These are phyloP conservation scores for Grammothele lineata DNA, from an alignment of 768 basidiomycete species.

Conservation along the genomic window DNA sequence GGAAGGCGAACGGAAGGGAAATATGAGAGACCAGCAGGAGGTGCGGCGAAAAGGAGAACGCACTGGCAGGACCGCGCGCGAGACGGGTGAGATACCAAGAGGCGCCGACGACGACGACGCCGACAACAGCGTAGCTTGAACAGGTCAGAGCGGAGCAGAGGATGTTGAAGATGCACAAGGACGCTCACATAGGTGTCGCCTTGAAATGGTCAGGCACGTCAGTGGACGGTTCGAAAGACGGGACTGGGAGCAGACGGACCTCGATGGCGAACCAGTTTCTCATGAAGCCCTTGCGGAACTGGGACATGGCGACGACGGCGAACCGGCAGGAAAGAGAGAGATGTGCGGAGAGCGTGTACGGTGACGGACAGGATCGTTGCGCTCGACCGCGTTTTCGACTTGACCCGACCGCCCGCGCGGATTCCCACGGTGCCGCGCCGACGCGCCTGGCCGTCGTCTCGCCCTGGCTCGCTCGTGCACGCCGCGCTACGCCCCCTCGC, in stretches of 20 bases:
- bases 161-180: neutral
- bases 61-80: slow-evolving; percentile 39
- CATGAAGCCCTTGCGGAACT: slow-evolving; percentile 37
- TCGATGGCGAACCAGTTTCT: slow-evolving; percentile 75
- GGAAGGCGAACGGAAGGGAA: neutral
- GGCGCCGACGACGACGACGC: slow-evolving; percentile 38
- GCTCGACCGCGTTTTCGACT: slow-evolving; percentile 13
- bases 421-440: slow-evolving; percentile 16
- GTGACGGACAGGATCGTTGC: neutral
- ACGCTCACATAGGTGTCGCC: slow-evolving; percentile 47
- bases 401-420: slow-evolving; percentile 10
- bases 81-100: slow-evolving; percentile 41
- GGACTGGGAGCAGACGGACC: slow-evolving; percentile 33
- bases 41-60: slow-evolving; percentile 8
- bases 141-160: neutral
- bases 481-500: neutral
- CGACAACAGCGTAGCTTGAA: slow-evolving; percentile 45
- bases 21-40: no score
- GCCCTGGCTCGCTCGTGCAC: neutral
- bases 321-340: slow-evolving; percentile 2
- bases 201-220: slow-evolving; percentile 14
- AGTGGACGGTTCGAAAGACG: neutral
- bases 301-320: slow-evolving; percentile 17
- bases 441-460: slow-evolving; percentile 11
- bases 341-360: neutral